These are phyloP conservation scores for Euphorbia pulcherrima DNA, from an alignment of 345 rosid species.

Conservation along the genomic window DNA sequence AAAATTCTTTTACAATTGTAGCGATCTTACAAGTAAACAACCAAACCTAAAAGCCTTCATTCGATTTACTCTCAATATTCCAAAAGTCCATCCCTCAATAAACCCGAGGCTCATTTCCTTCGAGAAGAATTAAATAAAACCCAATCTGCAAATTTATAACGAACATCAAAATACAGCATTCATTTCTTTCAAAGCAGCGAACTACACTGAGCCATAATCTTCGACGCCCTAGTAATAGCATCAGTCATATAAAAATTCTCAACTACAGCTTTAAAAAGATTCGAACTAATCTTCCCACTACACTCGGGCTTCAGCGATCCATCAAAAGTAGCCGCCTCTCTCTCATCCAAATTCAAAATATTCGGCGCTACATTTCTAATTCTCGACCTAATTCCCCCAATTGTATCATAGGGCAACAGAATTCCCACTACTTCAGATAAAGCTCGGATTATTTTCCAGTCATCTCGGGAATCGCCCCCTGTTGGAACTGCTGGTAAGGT, in stretches of 20 bases:
- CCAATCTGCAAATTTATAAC: conserved; percentile 28
- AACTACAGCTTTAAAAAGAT: conserved; percentile 51
- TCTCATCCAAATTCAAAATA: conserved; percentile 62
- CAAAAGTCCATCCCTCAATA: conserved; percentile 14
- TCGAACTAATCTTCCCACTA: conserved; percentile 38
- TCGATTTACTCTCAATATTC: conserved; percentile 27
- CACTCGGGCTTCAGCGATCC: conserved; percentile 57
- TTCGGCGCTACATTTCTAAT: conserved; percentile 86
- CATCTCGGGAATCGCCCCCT: conserved; percentile 95
- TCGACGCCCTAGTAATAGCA: conserved; percentile 91
- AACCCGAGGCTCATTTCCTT: conserved; percentile 10
- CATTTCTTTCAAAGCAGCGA: conserved; percentile 70
- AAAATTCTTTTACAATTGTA: conserved; percentile 23
- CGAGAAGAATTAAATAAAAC: conserved; percentile 9
- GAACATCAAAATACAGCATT: conserved; percentile 32
- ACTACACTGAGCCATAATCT: conserved; percentile 98
- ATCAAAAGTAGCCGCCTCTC: conserved; percentile 68
- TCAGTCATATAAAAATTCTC: conserved; percentile 96
- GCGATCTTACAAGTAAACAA: conserved; percentile 26
- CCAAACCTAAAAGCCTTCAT: conserved; percentile 30
- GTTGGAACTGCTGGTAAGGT: conserved; percentile 97
- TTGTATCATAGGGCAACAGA: conserved; percentile 66
- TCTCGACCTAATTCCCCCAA: conserved; percentile 58
- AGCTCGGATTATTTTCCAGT: conserved; percentile 94
- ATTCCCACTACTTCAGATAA: conserved; percentile 85